Evolutionary conservation across 106 monocot genomes (phyloP), one percentile per base, ranked within the genome.

Genomic region (Amphibolis antarctica): DNA sequence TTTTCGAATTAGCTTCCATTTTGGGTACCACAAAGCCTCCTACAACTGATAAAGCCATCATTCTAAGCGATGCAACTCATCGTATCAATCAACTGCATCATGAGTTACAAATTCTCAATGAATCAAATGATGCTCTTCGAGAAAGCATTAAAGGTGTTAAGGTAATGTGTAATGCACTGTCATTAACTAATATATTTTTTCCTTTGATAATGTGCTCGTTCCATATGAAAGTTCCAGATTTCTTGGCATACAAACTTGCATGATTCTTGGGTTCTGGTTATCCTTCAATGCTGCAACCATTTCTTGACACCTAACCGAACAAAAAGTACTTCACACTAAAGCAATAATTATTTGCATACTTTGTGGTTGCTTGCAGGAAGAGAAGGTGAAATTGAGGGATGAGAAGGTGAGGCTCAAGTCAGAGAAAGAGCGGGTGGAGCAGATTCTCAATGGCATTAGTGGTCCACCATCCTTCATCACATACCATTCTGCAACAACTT

Each of bases 311-410:
- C 7, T 7, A 2, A 36, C 36, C 36, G 7, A 36, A 36, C 36
- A n/a, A n/a, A n/a, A n/a, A n/a, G n/a, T n/a, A n/a, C n/a, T n/a
- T n/a, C n/a, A n/a, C n/a, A n/a, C n/a, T n/a, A n/a, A n/a, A n/a
- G n/a, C n/a, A n/a, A n/a, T n/a, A n/a, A n/a, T n/a, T n/a, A n/a
- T n/a, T n/a, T n/a, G n/a, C n/a, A n/a, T n/a, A n/a, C 14, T 1
- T 10, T 49, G 54, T 55, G 22, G 9, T 74, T 28, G 49, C 18
- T 55, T 69, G 69, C 76, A 90, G 90, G 82, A 53, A 10, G 92
- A 92, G 76, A 92, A 92, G 53, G 48, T 44, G 28, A 81, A 81
- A 53, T 77, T 92, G 43, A 79, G 76, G 75, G 86, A 92, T 17
- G 86, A 84, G 67, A 92, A 92, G 62, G 47, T 67, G 50, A 83